Conservation (phyloP, 2,329 filamentous ascomycete genomes). For the Cladosporium sp. region DNA sequence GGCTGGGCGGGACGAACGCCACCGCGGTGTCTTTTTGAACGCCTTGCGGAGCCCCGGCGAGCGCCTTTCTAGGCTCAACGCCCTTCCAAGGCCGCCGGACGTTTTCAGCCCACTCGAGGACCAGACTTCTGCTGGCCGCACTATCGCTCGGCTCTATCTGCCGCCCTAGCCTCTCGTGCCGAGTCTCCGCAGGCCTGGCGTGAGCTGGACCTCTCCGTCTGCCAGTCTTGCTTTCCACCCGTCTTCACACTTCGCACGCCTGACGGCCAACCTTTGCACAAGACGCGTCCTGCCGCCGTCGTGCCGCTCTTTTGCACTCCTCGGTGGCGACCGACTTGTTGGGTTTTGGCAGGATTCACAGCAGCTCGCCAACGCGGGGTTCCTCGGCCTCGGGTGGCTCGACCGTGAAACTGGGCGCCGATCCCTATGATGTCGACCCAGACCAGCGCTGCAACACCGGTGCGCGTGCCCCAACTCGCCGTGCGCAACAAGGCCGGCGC, state of each 20-base stretch:
- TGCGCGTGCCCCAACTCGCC: conserved; percentile 21
- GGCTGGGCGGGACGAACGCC: not conserved
- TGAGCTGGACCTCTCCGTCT: not conserved
- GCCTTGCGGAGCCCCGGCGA: not conserved
- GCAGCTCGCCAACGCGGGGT: conserved; percentile 11
- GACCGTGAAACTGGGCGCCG: conserved; percentile 3
- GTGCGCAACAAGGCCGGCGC: conserved; percentile 15
- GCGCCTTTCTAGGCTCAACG: conserved; percentile 1
- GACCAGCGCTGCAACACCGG: conserved; percentile 12
- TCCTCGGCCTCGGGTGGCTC: not conserved
- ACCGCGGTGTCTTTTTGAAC: conserved; percentile 1
- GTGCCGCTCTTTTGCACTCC: not conserved
- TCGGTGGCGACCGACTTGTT: not conserved
- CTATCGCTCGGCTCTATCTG: conserved; percentile 6
- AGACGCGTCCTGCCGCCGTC: not conserved
- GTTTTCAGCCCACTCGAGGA: not conserved
- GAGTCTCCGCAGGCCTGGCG: conserved; percentile 5
- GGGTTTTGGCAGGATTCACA: conserved; percentile 5
- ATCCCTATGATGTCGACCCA: conserved; percentile 9
- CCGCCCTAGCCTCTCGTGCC: conserved; percentile 7
- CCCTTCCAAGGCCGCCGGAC: not conserved
- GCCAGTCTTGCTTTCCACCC: not conserved
- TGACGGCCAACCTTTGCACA: not conserved
- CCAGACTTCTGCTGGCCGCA: not conserved
- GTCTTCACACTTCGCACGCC: not conserved